phyloP scores from a whole-genome alignment of 2,329 filamentous ascomycete genomes.

The Fonsecaea pedrosoi region DNA sequence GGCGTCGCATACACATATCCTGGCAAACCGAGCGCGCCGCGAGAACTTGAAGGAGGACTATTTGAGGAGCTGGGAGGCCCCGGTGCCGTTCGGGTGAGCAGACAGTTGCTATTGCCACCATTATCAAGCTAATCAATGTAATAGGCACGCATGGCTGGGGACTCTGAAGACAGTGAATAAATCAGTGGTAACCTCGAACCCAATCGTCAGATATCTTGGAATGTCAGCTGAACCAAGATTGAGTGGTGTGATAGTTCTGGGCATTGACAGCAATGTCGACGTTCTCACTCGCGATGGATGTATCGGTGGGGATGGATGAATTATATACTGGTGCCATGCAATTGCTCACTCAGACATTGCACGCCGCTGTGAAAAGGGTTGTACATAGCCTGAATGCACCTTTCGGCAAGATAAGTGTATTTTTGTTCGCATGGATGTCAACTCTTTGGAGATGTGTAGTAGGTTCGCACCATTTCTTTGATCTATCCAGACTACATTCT shows the following conservation, averaged over 20 bases:
- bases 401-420: background rate
- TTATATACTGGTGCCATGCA: background rate
- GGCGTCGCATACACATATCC: slow-evolving; percentile 73
- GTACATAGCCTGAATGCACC: background rate
- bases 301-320: background rate
- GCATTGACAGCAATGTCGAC: background rate
- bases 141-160: slow-evolving; percentile 30
- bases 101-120: background rate
- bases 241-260: background rate
- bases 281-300: background rate
- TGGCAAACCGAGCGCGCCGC: slow-evolving; percentile 71
- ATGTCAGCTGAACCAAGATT: slow-evolving; percentile 12
- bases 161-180: slow-evolving; percentile 20
- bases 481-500: background rate
- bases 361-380: background rate
- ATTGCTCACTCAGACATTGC: background rate
- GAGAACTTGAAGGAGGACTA: slow-evolving; percentile 72
- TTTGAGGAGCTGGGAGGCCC: slow-evolving; percentile 76
- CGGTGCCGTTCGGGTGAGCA: slow-evolving; percentile 69
- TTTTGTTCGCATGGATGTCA: background rate
- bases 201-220: slow-evolving; percentile 4
- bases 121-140: slow-evolving; percentile 18
- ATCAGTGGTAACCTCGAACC: slow-evolving; percentile 4
- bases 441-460: background rate
- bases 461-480: background rate